phyloP scores from a whole-genome alignment of 2,329 filamentous ascomycete genomes.

The Ceratocystis alfenasii region DNA sequence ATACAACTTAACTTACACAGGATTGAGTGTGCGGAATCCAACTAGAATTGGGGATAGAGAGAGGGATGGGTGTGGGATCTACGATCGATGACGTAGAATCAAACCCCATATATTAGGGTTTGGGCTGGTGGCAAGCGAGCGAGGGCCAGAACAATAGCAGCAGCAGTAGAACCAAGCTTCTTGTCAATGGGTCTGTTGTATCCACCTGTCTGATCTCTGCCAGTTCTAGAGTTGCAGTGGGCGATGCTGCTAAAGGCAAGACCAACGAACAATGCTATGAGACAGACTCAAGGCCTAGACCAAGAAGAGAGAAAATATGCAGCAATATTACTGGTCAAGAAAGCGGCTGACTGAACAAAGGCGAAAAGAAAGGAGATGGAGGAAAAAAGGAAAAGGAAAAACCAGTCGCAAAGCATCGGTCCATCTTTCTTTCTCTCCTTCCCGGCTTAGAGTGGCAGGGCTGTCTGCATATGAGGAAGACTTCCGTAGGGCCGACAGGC shows the following conservation, averaged over 20 bases:
- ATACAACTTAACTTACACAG: conserved; percentile 2
- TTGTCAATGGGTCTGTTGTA: too few species aligned
- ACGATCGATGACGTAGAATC: not conserved
- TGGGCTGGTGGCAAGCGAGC: not conserved
- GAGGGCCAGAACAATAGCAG: not conserved
- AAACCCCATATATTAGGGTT: conserved; percentile 1
- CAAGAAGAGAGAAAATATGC: conserved; percentile 6
- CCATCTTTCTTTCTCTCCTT: not conserved
- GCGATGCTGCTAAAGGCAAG: not conserved
- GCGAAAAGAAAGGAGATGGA: not conserved
- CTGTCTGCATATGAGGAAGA: conserved; percentile 1
- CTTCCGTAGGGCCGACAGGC: conserved; percentile 14
- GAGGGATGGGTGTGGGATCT: conserved; percentile 9
- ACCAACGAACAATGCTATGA: not conserved
- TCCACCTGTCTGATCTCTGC: too few species aligned
- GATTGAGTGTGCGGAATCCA: not conserved
- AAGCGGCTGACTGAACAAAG: not conserved
- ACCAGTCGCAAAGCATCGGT: not conserved
- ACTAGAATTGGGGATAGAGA: not conserved
- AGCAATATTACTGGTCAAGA: conserved; percentile 8
- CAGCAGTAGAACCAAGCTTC: not conserved
- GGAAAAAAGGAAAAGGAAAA: not conserved
- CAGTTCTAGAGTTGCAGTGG: too few species aligned
- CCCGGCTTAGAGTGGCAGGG: not conserved
- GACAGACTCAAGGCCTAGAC: conserved; percentile 1